Base-by-base conservation (phyloP, 805 yeast genomes). In the Ogataea polymorpha region DNA sequence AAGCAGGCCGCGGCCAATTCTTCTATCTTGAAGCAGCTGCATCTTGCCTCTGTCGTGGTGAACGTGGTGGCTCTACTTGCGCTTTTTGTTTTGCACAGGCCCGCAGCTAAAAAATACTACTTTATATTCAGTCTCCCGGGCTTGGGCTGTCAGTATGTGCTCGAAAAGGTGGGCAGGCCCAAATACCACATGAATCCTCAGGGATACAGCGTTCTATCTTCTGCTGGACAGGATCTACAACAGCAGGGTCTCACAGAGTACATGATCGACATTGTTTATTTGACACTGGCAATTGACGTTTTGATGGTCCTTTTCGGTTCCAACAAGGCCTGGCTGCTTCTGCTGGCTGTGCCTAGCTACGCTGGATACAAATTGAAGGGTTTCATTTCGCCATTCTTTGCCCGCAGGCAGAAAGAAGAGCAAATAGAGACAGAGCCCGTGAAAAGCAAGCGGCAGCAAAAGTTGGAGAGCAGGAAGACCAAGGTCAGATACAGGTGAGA, bases 231-330 rank as follows among this genome's bases (percentile, higher is more conserved):
- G 23, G 86, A 85, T 52, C 69, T 84, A 44, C 61, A 61, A 41
- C 85, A 77, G 45, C 55, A 61, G 3, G 93, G 93, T 0, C 66
- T 85, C 29, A 80, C 80, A 27, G 91, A 85, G 60, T 83, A 80
- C 65, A 64, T 83, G 69, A 80, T 80, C 55, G 93, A 85, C 55
- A 59, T 82, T 10, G 65, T 85, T 44, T 84, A 84, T 55, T 59
- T 84, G 33, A 82, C 89, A 3, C 71, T 82, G 72, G 51, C 74
- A 15, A 66, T 78, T 48, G 79, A 79, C 48, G 40, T 81, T 1
- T 61, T 81, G 37, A 74, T 79, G 67, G 51, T 76, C 5, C 16
- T 76, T 0, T 52, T 75, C 26, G 89, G 89, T 5, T 57, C 74
- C 31, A 75, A 75, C 56, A 70, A 71, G 54, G 78, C 77, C 7